Base-by-base conservation (phyloP, 306 rosid species). In the Quercus bicolor region DNA sequence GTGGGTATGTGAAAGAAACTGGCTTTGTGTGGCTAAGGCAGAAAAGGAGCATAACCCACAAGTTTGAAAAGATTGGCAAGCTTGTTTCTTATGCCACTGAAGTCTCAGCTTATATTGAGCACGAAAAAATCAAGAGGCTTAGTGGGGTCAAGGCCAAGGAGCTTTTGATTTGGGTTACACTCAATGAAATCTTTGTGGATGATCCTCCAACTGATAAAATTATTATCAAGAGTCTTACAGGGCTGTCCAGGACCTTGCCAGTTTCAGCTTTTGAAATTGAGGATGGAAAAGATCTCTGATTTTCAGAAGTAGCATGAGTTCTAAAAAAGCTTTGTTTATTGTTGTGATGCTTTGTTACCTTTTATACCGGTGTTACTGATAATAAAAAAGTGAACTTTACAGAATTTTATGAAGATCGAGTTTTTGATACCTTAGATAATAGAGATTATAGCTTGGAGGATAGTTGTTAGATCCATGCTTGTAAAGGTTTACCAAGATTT, bases 21-120 rank as follows among this genome's bases (percentile, higher is more conserved):
- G 99, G 99, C 6, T 90, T 87, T n/a, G 98, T 93, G 48, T 91
- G 99, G 99, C 86, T 96, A 4, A 96, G 86, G 87, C 98, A 93
- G 75, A 90, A 91, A 81, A 88, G 88, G 77, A 81, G 57, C 48
- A 31, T 1, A 0, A 87, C 87, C 43, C 99, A 95, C 93, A 93
- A 90, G 81, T 96, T 93, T 20, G 91, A 96, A 0, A 85, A 93
- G 85, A 86, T 96, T 9, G 96, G 93, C 24, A 95, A 78, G 84
- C 87, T 76, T 0, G 94, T 86, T 1, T 62, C 87, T 0, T 96
- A 91, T 53, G 97, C 82, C 1, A 45, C 92, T 0, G 93, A 93
- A 55, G 98, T 93, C 4, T 93, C 96, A 1, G 99, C 98, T 9
- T 14, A 14, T 0, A 90, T 91, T 1, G 92, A 90, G 77, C 16